A percentile compares a stretch with the other conserved stretches of the same genome.
Conservation (phyloP, 805 yeast species). For the Candida incommunis region DNA sequence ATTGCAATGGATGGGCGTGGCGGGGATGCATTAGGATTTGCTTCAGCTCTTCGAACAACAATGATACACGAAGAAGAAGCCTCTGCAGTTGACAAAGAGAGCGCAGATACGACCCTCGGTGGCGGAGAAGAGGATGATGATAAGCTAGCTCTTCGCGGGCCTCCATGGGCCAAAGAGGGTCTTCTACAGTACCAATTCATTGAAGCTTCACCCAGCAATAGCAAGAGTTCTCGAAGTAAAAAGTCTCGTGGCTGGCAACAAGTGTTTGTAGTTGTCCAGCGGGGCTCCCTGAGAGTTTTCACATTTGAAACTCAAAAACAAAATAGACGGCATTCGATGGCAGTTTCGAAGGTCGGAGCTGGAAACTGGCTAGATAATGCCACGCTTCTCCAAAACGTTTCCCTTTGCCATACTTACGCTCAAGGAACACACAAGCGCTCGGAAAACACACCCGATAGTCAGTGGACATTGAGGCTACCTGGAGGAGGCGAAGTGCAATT, state of each 20-base stretch:
- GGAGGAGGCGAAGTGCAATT: conserved; percentile 34
- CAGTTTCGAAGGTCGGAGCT: conserved; percentile 29
- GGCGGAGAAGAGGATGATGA: not conserved
- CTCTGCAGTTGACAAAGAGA: not conserved
- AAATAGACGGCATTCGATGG: not conserved
- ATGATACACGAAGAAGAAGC: not conserved
- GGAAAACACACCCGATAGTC: conserved; percentile 17
- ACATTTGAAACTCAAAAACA: conserved; percentile 26
- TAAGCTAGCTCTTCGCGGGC: conserved; percentile 34
- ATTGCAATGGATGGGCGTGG: not conserved
- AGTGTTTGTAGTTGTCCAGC: conserved; percentile 51
- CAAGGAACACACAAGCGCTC: conserved; percentile 18
- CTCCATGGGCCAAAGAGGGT: conserved; percentile 73
- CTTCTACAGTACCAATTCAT: conserved; percentile 1
- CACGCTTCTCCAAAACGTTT: conserved; percentile 37
- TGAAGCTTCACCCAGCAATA: conserved; percentile 19
- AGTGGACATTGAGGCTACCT: conserved; percentile 47
- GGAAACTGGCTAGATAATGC: conserved; percentile 62
- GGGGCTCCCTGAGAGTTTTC: conserved; percentile 49
- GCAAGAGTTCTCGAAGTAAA: conserved; percentile 9
- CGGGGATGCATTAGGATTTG: not conserved
- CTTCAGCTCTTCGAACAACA: not conserved
- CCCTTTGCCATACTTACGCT: conserved; percentile 32
- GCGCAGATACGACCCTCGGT: not conserved
- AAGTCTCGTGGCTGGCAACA: conserved; percentile 28